These are phyloP conservation scores for Hansfordia pulvinata DNA, from an alignment of 2,329 filamentous ascomycete species.

Conservation along the genomic window DNA sequence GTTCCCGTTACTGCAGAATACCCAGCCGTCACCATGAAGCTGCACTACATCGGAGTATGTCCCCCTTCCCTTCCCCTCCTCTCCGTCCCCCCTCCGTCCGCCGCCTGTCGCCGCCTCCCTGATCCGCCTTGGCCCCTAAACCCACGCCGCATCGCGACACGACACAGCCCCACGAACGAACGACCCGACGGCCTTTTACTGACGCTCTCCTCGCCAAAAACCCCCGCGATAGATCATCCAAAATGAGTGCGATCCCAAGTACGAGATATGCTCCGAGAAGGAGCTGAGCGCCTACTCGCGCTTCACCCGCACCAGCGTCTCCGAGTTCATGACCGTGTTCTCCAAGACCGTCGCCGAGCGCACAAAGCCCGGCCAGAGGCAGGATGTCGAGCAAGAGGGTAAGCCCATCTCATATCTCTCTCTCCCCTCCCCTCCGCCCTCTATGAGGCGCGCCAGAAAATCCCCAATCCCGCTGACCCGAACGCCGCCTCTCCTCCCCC, in stretches of 20 bases:
- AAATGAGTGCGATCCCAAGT: constrained; percentile 62
- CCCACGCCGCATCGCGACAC: constrained; percentile 1
- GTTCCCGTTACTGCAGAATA: neutral
- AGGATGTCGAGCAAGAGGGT: constrained; percentile 77
- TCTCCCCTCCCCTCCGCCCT: too few relatives aligned
- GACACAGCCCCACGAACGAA: neutral
- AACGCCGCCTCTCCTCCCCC: neutral
- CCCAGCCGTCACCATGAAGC: constrained; percentile 53
- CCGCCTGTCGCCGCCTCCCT: too few relatives aligned
- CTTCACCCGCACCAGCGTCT: constrained; percentile 52
- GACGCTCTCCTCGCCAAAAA: constrained; percentile 6
- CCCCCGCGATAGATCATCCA: constrained; percentile 52
- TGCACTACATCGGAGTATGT: constrained; percentile 76
- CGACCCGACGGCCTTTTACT: too few relatives aligned
- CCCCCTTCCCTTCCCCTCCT: constrained; percentile 8
- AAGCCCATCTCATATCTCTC: constrained; percentile 9
- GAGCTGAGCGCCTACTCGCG: constrained; percentile 67
- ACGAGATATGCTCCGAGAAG: constrained; percentile 65
- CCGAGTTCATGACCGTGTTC: constrained; percentile 70
- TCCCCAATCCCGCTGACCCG: constrained; percentile 3
- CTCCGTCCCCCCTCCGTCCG: too few relatives aligned
- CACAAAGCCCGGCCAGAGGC: constrained; percentile 66
- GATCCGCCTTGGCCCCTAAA: too few relatives aligned
- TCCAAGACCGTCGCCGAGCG: constrained; percentile 78
- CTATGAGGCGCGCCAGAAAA: too few relatives aligned